Evolutionary conservation across 129 eudicot genomes (phyloP).

Genomic region (Escallonia rubra): DNA sequence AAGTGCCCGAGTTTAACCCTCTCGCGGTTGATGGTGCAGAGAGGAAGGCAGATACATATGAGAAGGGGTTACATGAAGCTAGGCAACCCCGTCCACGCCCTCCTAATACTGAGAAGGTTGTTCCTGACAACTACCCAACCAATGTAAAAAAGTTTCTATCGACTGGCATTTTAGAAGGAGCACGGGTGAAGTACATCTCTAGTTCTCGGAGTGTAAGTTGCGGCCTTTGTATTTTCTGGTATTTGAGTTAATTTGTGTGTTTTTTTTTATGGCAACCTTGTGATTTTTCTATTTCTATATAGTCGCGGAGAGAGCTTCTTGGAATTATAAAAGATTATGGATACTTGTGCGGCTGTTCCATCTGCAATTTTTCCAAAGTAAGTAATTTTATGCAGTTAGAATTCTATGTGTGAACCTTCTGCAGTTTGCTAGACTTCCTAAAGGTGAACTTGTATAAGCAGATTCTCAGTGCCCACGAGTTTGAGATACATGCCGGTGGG

Average conservation of each 20-base stretch:
- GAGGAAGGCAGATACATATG: too few species aligned
- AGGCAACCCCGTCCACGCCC: constrained; percentile 19
- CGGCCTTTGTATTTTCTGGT: constrained; percentile 9
- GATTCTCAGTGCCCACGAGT: constrained; percentile 93
- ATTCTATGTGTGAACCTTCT: constrained; percentile 1
- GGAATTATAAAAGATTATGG: constrained; percentile 74
- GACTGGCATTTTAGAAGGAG: constrained; percentile 91
- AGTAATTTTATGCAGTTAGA: constrained; percentile 17
- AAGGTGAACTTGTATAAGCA: constrained; percentile 27
- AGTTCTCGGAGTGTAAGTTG: constrained; percentile 38
- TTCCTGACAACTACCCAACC: constrained; percentile 52
- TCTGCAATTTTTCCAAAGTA: constrained; percentile 70
- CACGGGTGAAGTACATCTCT: constrained; percentile 79
- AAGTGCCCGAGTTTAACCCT: constrained; percentile 23
- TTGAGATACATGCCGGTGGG: constrained; percentile 89
- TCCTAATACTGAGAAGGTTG: constrained; percentile 29
- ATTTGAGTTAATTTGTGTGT: not conserved
- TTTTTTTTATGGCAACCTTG: too few species aligned
- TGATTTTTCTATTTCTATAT: not conserved
- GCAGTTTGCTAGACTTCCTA: constrained; percentile 5
- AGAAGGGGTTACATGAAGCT: constrained; percentile 13
- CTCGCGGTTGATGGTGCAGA: not conserved
- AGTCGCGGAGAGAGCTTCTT: constrained; percentile 60
- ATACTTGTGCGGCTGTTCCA: constrained; percentile 80
- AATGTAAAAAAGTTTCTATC: constrained; percentile 84